Evolutionary conservation across 805 yeast species (phyloP).

Genomic region (Komagataella ulmi): DNA sequence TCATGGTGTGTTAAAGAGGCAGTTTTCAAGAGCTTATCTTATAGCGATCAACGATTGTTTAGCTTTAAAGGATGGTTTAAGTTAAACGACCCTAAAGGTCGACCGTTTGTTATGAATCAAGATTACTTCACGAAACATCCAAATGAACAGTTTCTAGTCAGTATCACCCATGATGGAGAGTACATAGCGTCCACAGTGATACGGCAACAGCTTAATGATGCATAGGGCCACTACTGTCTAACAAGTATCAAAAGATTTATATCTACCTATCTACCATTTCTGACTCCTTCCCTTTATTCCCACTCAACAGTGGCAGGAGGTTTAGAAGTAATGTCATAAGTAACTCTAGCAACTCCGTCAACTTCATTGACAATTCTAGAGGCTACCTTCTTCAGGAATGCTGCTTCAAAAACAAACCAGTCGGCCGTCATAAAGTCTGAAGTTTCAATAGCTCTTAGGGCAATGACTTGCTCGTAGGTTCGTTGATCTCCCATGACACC

Average conservation of each 20-base stretch:
- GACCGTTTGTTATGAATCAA: conserved; percentile 27
- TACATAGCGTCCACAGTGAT: conserved; percentile 39
- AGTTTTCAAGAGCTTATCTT: conserved; percentile 43
- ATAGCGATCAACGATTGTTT: conserved; percentile 34
- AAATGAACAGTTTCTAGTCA: conserved; percentile 35
- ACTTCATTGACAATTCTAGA: conserved; percentile 97
- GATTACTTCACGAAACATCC: conserved; percentile 11
- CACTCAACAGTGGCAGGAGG: conserved; percentile 99
- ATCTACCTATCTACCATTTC: neutral
- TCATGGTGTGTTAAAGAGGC: conserved; percentile 74
- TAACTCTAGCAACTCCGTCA: conserved; percentile 97
- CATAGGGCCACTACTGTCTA: neutral
- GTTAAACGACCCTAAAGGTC: conserved; percentile 20
- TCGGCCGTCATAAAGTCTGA: conserved; percentile 99
- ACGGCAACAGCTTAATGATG: conserved; percentile 9
- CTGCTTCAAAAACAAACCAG: conserved; percentile 90
- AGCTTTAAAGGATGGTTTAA: conserved; percentile 51
- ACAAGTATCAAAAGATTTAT: neutral
- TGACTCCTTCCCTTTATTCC: conserved; percentile 44
- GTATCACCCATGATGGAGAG: conserved; percentile 57
- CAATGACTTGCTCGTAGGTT: conserved; percentile 98
- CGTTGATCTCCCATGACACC: conserved; percentile 99
- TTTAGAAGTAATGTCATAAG: conserved; percentile 95
- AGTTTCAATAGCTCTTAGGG: conserved; percentile 96
- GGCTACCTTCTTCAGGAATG: conserved; percentile 85